Evolutionary conservation across 2,329 filamentous ascomycete genomes (phyloP).

Genomic region (Metarhizium humberi): DNA sequence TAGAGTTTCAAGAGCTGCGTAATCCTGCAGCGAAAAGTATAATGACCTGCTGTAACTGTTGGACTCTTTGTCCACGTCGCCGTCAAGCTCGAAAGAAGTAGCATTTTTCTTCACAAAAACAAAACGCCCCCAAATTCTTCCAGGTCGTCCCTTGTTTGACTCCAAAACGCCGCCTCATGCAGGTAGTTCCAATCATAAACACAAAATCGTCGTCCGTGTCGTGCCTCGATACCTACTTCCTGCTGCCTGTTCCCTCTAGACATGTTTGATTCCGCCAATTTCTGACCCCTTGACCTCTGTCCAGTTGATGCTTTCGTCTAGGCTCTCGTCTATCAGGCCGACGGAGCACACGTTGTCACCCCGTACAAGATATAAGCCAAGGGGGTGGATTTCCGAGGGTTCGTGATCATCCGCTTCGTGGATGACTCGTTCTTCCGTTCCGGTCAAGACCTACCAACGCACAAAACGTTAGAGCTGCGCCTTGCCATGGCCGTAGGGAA

Average conservation of each 20-base stretch:
- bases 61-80: no score
- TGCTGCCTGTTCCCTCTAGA: constrained; percentile 25
- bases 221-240: neutral
- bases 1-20: neutral
- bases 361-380: constrained; percentile 85
- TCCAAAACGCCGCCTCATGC: constrained; percentile 11
- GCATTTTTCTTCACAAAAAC: no score
- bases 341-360: constrained; percentile 92
- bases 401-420: constrained; percentile 76
- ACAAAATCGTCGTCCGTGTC: neutral
- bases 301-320: constrained; percentile 92
- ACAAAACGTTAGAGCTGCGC: neutral
- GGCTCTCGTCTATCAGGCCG: constrained; percentile 78
- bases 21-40: no score
- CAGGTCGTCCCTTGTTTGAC: neutral
- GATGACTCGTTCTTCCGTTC: constrained; percentile 84
- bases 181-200: neutral
- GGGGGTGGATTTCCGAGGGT: constrained; percentile 66
- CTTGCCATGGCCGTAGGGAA: neutral
- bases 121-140: no score
- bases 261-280: constrained; percentile 78
- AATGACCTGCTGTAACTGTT: neutral
- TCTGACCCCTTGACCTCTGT: constrained; percentile 74
- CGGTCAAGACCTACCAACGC: constrained; percentile 55
- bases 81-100: no score